Base-by-base conservation (phyloP, 805 yeast species). In the Nakazawaea molendinolei region DNA sequence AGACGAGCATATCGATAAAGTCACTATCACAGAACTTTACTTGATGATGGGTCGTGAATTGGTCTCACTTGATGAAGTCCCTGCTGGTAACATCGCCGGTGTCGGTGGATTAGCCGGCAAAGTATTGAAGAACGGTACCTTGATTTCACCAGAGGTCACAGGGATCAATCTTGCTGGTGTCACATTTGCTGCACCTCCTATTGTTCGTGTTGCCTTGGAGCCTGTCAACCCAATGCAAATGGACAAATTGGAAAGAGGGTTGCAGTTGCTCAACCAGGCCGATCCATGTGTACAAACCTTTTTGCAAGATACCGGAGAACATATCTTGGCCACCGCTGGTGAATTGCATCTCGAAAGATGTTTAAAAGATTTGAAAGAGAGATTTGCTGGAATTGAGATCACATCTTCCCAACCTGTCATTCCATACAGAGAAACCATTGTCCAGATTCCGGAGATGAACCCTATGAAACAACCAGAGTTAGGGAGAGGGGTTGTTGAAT, bases 341-440 rank as follows among this genome's bases (percentile, higher is more conserved):
- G 98, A 92, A 58, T 66, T 92, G 44, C 99, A 92, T 63, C 65
- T 92, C 28, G 99, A 92, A 52, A 73, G 98, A 52, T 92, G 98
- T 58, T 57, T 92, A 46, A 87, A 86, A 51, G 99, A 92, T 60
- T 62, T 92, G 50, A 76, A 73, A 37, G 95, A 86, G 49, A 67
- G 97, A 47, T 92, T 87, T 69, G 97, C 97, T 1, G 87, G 89
- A 9, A 75, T 87, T 47, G 96, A 86, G 34, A 78, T 92, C 8
- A 74, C 82, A 3, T 75, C 79, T 22, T 90, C 95, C 19, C 84
- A 86, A 49, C 97, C 98, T 0, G 90, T 84, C 16, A 94, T 92
- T 45, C 97, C 98, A 8, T 92, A 82, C 54, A 65, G 95, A 43
- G 99, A 92, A 55, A 85, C 97, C 0, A 76, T 86, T 32, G 58